Conservation (phyloP, 2,329 filamentous ascomycete species). For the Beauveria pseudobassiana region DNA sequence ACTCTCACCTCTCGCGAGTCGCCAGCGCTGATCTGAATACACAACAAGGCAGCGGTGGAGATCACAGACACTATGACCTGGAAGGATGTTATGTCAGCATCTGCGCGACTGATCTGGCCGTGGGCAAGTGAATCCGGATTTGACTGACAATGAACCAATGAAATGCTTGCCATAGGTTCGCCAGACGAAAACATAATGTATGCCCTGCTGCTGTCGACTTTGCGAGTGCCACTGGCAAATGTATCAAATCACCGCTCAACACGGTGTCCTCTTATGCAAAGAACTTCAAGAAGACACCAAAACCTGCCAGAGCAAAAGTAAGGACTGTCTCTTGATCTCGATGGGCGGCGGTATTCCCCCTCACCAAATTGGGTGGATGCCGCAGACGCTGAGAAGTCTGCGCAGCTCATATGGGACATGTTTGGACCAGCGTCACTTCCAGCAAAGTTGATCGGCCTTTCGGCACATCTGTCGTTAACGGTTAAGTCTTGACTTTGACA, state of each 20-base stretch:
- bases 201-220: slow-evolving; percentile 49
- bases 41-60: too few relatives aligned
- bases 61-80: too few relatives aligned
- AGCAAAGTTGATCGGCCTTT: slow-evolving; percentile 54
- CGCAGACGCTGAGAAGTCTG: slow-evolving; percentile 44
- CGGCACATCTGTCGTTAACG: slow-evolving; percentile 57
- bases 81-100: too few relatives aligned
- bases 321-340: slow-evolving; percentile 68
- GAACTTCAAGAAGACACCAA: slow-evolving; percentile 33
- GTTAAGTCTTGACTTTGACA: slow-evolving; percentile 74
- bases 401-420: slow-evolving; percentile 59
- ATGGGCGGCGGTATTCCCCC: slow-evolving; percentile 61
- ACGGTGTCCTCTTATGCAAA: too few relatives aligned
- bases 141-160: too few relatives aligned
- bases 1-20: too few relatives aligned
- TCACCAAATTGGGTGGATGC: slow-evolving; percentile 56
- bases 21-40: too few relatives aligned
- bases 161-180: too few relatives aligned
- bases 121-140: too few relatives aligned
- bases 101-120: too few relatives aligned
- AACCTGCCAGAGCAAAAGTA: slow-evolving; percentile 51
- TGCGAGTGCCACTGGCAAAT: slow-evolving; percentile 44
- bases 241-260: too few relatives aligned
- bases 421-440: slow-evolving; percentile 52
- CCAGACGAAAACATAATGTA: too few relatives aligned